phyloP scores from a whole-genome alignment of 495 filamentous ascomycete genomes.

The Xylaria intraflava region DNA sequence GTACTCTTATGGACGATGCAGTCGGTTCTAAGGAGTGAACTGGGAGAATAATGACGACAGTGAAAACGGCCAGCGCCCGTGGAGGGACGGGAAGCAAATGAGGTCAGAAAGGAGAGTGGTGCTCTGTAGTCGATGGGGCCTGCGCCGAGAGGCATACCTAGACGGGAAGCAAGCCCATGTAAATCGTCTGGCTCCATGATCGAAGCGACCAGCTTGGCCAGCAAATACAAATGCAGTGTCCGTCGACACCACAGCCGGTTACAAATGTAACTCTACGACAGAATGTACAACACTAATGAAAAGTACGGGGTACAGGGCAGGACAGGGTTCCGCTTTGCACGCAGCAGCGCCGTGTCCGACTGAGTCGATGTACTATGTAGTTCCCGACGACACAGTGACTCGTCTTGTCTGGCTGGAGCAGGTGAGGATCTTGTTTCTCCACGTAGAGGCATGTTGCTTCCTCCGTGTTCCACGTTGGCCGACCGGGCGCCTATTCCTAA shows the following conservation, averaged over 20 bases:
- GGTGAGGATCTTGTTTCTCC: too few relatives aligned
- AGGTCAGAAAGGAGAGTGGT: slow-evolving; percentile 23
- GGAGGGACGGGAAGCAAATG: slow-evolving; percentile 18
- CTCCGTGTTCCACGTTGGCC: slow-evolving; percentile 9
- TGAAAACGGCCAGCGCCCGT: slow-evolving; percentile 16
- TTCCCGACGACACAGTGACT: neutral
- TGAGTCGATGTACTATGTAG: too few relatives aligned
- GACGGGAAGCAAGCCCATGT: slow-evolving; percentile 24
- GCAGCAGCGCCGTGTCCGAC: too few relatives aligned
- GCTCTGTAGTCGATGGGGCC: slow-evolving; percentile 1
- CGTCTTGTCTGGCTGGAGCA: too few relatives aligned
- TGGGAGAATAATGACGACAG: slow-evolving; percentile 23
- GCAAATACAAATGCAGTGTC: too few relatives aligned
- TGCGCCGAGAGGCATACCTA: slow-evolving; percentile 24
- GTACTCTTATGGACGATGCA: neutral
- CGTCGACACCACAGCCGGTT: too few relatives aligned
- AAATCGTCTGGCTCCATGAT: slow-evolving; percentile 21
- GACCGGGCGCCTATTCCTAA: neutral
- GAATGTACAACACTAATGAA: slow-evolving; percentile 9
- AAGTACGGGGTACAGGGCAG: slow-evolving; percentile 14
- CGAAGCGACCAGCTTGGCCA: too few relatives aligned
- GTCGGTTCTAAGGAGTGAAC: slow-evolving; percentile 19
- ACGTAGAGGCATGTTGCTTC: neutral
- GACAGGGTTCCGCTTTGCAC: too few relatives aligned
- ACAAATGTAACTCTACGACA: neutral